Evolutionary conservation across 2,329 filamentous ascomycete species (phyloP), one percentile per base, ranked within the genome.

Genomic region (Didymella exigua): DNA sequence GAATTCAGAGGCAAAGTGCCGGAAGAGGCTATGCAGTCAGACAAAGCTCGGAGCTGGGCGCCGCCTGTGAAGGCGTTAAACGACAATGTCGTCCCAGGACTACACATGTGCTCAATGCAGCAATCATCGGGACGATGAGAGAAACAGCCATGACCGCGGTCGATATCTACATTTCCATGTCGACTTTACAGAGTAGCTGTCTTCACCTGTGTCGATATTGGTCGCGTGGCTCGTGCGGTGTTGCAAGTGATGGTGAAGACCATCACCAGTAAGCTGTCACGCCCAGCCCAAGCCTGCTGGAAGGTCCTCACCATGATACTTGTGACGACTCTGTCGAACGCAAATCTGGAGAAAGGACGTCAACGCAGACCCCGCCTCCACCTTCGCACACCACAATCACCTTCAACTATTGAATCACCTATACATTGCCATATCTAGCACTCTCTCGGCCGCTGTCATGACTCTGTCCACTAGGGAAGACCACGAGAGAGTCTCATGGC

Each of bases 401-500:
- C 13, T 8, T 21, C 21, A 19, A 13, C 10, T 11, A 16, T 29
- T 11, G 19, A 10, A 19, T 30, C 16, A 14, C 6, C 16, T 9
- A 19, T 19, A 9, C 24, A 8, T 14, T 8, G 14, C 5, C 11
- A 44, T 18, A 6, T 5, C n/a, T 7, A n/a, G 19, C 30, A 6
- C 14, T 16, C 7, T 6, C 21, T 33, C 36, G 7, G n/a, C 36
- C 13, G 27, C 26, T n/a, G 42, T 16, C n/a, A 47, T 47, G 49
- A 5, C 27, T 19, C n/a, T 11, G 11, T 11, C 14, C 3, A 16
- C 11, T 10, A 18, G 5, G 16, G 27, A 52, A 38, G 27, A 40
- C 16, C 14, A 41, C 10, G 21, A 47, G 16, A 34, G 14, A 7
- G 16, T 54, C 5, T 38, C 37, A 11, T 68, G 64, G 66, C 24